Evolutionary conservation across 805 yeast species (phyloP).

Genomic region (Tetrapisispora nanseiensis): DNA sequence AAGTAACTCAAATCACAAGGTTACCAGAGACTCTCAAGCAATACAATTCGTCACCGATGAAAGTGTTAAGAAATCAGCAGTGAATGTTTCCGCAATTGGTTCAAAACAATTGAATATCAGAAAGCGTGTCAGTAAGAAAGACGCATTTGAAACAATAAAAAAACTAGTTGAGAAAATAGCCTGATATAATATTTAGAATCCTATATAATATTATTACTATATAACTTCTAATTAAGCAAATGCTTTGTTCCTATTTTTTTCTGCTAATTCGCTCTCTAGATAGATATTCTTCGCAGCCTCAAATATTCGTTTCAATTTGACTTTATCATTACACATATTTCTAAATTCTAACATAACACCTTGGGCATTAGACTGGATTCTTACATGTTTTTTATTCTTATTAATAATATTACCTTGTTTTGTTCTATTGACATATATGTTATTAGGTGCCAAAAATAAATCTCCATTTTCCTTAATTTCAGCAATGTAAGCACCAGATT

Average conservation of each 20-base stretch:
- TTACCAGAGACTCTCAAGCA: background rate
- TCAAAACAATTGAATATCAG: slow-evolving; percentile 10
- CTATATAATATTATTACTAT: background rate
- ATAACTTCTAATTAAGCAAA: background rate
- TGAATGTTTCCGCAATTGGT: background rate
- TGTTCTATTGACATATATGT: slow-evolving; percentile 67
- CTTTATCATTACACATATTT: slow-evolving; percentile 46
- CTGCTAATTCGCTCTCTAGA: slow-evolving; percentile 26
- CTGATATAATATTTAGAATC: background rate
- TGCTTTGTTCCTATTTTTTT: slow-evolving; percentile 18
- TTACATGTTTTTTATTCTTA: slow-evolving; percentile 27
- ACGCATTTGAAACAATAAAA: slow-evolving; percentile 25
- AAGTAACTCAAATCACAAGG: background rate
- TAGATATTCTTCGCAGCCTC: slow-evolving; percentile 46
- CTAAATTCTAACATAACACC: slow-evolving; percentile 62
- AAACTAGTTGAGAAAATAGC: slow-evolving; percentile 19
- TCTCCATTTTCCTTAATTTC: slow-evolving; percentile 75
- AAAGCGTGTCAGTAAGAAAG: slow-evolving; percentile 29
- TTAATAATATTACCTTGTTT: slow-evolving; percentile 36
- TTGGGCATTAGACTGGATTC: slow-evolving; percentile 50
- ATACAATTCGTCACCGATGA: background rate
- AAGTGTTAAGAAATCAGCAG: background rate
- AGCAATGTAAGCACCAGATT: slow-evolving; percentile 80
- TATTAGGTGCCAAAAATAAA: slow-evolving; percentile 77
- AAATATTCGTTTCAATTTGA: slow-evolving; percentile 42